phyloP scores from a whole-genome alignment of 2,329 filamentous ascomycete genomes.

The Dothidotthia symphoricarpi region DNA sequence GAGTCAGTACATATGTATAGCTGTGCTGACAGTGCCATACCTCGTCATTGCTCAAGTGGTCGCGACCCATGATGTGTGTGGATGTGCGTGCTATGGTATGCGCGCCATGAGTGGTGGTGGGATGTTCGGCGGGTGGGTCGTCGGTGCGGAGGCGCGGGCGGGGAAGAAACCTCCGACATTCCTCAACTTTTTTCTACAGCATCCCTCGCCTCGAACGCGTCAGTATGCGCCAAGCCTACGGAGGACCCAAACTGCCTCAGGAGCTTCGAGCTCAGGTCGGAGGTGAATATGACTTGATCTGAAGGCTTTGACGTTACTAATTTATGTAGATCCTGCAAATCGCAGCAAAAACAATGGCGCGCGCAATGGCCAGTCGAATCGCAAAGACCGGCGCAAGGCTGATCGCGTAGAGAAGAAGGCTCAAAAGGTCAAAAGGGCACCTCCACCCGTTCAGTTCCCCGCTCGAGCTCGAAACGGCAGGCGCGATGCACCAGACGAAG shows the following conservation, averaged over 20 bases:
- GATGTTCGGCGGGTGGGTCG: conserved; percentile 6
- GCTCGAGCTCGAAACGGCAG: conserved; percentile 18
- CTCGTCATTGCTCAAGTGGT: conserved; percentile 62
- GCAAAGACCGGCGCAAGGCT: conserved; percentile 67
- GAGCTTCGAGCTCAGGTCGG: conserved; percentile 47
- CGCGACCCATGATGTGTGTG: conserved; percentile 46
- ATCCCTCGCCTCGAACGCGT: conserved; percentile 10
- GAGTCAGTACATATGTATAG: conserved; percentile 1
- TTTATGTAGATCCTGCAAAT: conserved; percentile 27
- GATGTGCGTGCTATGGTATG: conserved; percentile 17
- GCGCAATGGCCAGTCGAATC: conserved; percentile 36
- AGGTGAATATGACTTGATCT: conserved; percentile 15
- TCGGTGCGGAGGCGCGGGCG: conserved; percentile 22
- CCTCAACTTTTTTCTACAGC: conserved; percentile 32
- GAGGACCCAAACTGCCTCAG: conserved; percentile 48
- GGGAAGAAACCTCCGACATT: conserved; percentile 28
- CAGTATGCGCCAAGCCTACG: conserved; percentile 41
- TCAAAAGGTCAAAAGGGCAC: conserved; percentile 30
- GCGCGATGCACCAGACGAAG: conserved; percentile 17
- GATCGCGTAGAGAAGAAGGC: conserved; percentile 62
- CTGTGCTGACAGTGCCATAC: conserved; percentile 43
- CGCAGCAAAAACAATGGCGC: conserved; percentile 22
- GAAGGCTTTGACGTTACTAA: conserved; percentile 3
- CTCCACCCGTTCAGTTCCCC: conserved; percentile 4
- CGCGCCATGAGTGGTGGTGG: conserved; percentile 20